These are phyloP conservation scores for Claviceps pazoutovae DNA, from an alignment of 2,329 filamentous ascomycete genomes.

Conservation along the genomic window DNA sequence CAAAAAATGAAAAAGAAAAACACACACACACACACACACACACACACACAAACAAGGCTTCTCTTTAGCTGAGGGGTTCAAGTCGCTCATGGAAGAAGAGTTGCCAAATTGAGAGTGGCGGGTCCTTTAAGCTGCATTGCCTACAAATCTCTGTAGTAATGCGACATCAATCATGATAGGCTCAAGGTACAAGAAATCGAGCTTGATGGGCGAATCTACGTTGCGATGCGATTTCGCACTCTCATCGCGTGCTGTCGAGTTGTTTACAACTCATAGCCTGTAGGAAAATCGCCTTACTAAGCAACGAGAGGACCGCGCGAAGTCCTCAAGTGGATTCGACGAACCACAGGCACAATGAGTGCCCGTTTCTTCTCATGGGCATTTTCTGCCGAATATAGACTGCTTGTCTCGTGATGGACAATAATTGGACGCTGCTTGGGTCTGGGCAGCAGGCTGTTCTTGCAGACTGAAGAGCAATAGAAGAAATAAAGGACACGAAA, in stretches of 20 bases:
- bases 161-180: background rate
- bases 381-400: background rate
- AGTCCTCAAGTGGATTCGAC: background rate
- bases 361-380: background rate
- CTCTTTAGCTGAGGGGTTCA: background rate
- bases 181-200: too few relatives aligned
- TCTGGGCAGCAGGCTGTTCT: background rate
- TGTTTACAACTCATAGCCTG: background rate
- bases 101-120: too few relatives aligned
- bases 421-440: background rate
- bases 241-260: background rate
- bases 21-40: background rate
- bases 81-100: background rate
- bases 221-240: background rate
- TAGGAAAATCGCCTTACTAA: background rate
- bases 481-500: background rate
- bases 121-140: too few relatives aligned
- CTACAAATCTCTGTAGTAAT: background rate
- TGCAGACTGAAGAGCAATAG: background rate
- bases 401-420: background rate
- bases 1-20: background rate
- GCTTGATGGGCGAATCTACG: background rate
- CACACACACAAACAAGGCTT: too few relatives aligned
- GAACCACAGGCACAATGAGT: too few relatives aligned
- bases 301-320: background rate